These are phyloP conservation scores for Stemphylium beticola DNA, from an alignment of 2,329 filamentous ascomycete genomes.

Conservation along the genomic window DNA sequence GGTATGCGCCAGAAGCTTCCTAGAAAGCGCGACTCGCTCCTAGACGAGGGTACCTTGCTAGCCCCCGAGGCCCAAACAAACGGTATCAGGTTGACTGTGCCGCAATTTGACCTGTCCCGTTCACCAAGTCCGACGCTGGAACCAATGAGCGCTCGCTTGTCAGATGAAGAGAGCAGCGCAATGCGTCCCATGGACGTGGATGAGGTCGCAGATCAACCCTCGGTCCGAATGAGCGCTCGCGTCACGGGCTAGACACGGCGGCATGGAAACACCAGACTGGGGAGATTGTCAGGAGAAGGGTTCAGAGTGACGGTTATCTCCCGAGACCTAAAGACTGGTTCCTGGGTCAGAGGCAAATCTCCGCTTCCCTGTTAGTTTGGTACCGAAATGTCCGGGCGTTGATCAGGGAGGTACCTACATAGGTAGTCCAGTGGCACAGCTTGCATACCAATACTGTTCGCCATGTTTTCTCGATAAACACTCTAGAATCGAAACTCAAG, in stretches of 20 bases:
- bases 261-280: background rate
- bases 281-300: conserved; percentile 2
- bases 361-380: background rate
- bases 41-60: conserved; percentile 34
- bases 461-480: too few species aligned
- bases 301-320: background rate
- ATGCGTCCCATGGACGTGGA: conserved; percentile 31
- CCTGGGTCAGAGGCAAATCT: background rate
- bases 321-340: conserved; percentile 2
- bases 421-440: too few species aligned
- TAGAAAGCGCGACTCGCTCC: conserved; percentile 43
- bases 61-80: conserved; percentile 25
- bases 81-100: conserved; percentile 37
- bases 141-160: conserved; percentile 44
- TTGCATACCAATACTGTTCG: too few species aligned
- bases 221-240: conserved; percentile 42
- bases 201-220: conserved; percentile 38
- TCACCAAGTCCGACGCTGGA: conserved; percentile 43
- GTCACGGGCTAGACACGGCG: conserved; percentile 22
- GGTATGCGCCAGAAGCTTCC: conserved; percentile 55
- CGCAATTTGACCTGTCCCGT: conserved; percentile 38
- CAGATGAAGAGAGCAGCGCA: conserved; percentile 29
- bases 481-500: too few species aligned
- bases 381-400: background rate
- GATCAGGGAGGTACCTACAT: too few species aligned